Evolutionary conservation across 2,329 filamentous ascomycete genomes (phyloP).

Genomic region (Achaetomium macrosporum): DNA sequence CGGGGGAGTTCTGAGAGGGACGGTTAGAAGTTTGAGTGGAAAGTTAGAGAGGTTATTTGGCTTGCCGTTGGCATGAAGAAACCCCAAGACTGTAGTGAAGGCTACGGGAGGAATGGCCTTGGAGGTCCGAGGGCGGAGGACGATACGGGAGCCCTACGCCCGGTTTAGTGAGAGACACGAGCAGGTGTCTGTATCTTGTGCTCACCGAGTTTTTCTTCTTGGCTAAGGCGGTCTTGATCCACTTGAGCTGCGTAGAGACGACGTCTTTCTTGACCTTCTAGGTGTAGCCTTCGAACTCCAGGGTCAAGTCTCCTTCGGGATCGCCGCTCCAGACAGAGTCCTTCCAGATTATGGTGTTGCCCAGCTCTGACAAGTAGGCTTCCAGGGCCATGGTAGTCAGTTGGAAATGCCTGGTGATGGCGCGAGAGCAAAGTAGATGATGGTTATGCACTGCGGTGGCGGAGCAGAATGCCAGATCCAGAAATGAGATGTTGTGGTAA

Average conservation of each 20-base stretch:
- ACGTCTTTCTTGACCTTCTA: slow-evolving; percentile 9
- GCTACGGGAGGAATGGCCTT: background rate
- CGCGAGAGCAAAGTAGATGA: too few relatives aligned
- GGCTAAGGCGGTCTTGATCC: background rate
- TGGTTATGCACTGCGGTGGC: too few relatives aligned
- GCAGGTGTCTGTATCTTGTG: too few relatives aligned
- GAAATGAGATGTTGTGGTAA: too few relatives aligned
- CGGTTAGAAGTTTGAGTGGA: background rate
- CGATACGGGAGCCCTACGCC: background rate
- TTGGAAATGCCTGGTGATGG: too few relatives aligned
- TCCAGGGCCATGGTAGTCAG: too few relatives aligned
- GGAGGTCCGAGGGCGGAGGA: background rate
- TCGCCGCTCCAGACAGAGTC: slow-evolving; percentile 1
- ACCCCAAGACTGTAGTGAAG: slow-evolving; percentile 4
- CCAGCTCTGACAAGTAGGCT: background rate
- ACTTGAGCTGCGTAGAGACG: background rate
- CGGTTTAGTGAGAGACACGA: background rate
- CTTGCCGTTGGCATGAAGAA: slow-evolving; percentile 7
- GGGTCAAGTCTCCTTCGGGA: slow-evolving; percentile 6
- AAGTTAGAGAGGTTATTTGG: too few relatives aligned
- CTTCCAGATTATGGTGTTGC: background rate
- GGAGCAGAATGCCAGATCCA: too few relatives aligned
- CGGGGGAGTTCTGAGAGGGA: background rate
- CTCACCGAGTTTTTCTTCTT: slow-evolving; percentile 1
- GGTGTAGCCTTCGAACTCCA: slow-evolving; percentile 2